Base-by-base conservation (phyloP, 2,329 filamentous ascomycete genomes). In the Cytospora paraplurivora region DNA sequence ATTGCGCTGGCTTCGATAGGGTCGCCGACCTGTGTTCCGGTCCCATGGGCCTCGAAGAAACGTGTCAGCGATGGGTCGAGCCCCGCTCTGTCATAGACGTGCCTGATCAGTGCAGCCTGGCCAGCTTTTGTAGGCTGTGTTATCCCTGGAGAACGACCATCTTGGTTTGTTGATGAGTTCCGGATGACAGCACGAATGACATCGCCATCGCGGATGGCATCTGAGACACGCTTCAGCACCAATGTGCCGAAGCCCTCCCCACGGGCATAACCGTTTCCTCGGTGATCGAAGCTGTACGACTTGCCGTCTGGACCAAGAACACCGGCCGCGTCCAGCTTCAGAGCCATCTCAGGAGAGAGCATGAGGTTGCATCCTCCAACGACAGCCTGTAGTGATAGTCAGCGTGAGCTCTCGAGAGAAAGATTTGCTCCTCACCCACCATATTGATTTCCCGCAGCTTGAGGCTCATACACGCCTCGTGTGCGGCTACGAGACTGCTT, bases 1-100 rank as follows among this genome's bases (percentile, higher is more conserved):
- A 67, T 83, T 82, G 44, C 82, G 84, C 68, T 86, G 83, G 57
- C 85, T 78, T 67, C 62, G 80, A 86, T 1, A 72, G 77, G 0
- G 64, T 66, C 64, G n/a, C 64, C 64, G 8, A 64, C 58, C 11
- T 63, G 62, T 3, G 64, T 66, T 1, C 64, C 64, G 13, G 64
- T 66, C 3, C 64, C 65, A 10, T 67, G 55, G 27, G 62, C 62
- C 41, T 62, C 61, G n/a, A 62, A 65, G 51, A 76, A 74, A 0
- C 68, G 70, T 0, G 76, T 78, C 10, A 69, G 58, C 1, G 58
- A 50, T 1, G 69, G 67, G 37, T 73, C 67, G 4, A 74, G 68
- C 4, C 70, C 77, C 0, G 76, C 72, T 4, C 63, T 56, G 0
- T 38, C 15, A 59, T 77, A 79, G 0, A 72, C 70, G 6, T 67